Percentiles rank a stretch among this genome's conserved stretches.
phyloP scores from a whole-genome alignment of 352 stramenopile genomes.

The Blastocystis sp. region DNA sequence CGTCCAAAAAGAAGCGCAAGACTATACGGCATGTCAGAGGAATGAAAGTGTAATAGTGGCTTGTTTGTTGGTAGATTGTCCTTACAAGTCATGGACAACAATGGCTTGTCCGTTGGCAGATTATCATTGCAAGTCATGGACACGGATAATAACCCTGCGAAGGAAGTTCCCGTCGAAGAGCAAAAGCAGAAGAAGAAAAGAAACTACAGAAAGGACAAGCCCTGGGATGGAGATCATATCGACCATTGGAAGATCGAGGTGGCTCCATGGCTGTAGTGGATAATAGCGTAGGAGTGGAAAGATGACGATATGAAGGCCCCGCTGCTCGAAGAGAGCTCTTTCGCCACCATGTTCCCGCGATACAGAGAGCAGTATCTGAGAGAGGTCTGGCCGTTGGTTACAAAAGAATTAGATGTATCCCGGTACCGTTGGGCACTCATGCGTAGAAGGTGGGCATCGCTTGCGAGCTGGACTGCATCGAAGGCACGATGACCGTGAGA shows the following conservation, averaged over 20 bases:
- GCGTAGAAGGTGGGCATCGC: slow-evolving; percentile 83
- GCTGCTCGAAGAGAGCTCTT: slow-evolving; percentile 95
- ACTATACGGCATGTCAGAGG: too few relatives aligned
- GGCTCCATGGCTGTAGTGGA: slow-evolving; percentile 71
- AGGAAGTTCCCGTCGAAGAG: slow-evolving; percentile 27
- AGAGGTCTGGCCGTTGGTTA: slow-evolving; percentile 96
- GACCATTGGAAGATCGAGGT: slow-evolving; percentile 96
- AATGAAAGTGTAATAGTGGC: too few relatives aligned
- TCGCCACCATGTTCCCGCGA: slow-evolving; percentile 98
- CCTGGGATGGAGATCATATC: slow-evolving; percentile 94
- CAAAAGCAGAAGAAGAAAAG: slow-evolving; percentile 76
- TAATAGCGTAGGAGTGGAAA: slow-evolving; percentile 79
- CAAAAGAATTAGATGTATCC: slow-evolving; percentile 86
- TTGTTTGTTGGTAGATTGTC: slow-evolving; percentile 1
- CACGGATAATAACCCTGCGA: neutral
- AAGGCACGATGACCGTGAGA: slow-evolving; percentile 89
- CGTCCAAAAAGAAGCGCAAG: too few relatives aligned
- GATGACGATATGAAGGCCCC: slow-evolving; percentile 80
- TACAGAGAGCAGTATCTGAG: slow-evolving; percentile 98
- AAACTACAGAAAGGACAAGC: slow-evolving; percentile 96
- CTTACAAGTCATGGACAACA: neutral
- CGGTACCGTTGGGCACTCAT: neutral
- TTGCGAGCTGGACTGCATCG: slow-evolving; percentile 96
- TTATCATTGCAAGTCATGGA: slow-evolving; percentile 41
- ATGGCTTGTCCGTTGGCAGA: neutral